Conservation (phyloP, 169 alveolate genomes). For the Eimeria falciformis region DNA sequence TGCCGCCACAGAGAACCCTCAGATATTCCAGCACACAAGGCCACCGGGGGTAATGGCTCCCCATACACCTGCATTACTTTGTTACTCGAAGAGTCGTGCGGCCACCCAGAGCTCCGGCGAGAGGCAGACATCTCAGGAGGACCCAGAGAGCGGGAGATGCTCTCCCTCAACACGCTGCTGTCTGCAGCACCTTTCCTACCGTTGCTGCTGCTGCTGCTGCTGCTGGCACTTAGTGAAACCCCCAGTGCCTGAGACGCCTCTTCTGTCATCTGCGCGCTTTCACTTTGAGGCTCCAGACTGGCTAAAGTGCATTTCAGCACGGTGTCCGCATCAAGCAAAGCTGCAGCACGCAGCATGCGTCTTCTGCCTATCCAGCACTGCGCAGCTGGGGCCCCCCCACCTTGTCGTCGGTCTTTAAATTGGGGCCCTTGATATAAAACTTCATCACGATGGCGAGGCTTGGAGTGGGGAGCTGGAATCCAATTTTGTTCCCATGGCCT, state of each 20-base stretch:
- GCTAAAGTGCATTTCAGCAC: conserved; percentile 40
- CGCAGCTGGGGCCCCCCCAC: background rate
- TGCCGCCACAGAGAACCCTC: conserved; percentile 24
- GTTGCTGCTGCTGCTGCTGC: background rate
- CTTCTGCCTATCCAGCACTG: background rate
- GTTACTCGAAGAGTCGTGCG: conserved; percentile 1
- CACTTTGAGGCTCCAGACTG: no score
- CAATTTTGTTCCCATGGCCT: conserved; percentile 15
- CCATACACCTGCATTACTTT: conserved; percentile 55
- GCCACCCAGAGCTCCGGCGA: background rate
- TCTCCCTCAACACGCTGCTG: background rate
- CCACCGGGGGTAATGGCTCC: conserved; percentile 45
- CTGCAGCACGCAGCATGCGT: conserved; percentile 24
- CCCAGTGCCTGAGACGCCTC: background rate
- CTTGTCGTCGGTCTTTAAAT: background rate
- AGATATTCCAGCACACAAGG: conserved; percentile 4
- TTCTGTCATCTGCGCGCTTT: background rate
- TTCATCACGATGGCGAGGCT: conserved; percentile 1
- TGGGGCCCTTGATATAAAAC: no score
- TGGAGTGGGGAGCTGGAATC: background rate
- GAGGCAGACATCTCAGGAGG: background rate
- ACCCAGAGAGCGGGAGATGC: background rate
- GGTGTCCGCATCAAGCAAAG: conserved; percentile 1
- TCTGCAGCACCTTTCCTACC: background rate
- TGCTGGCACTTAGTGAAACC: background rate